These are phyloP conservation scores for Abrus precatorius DNA, from an alignment of 306 rosid genomes.

Conservation along the genomic window DNA sequence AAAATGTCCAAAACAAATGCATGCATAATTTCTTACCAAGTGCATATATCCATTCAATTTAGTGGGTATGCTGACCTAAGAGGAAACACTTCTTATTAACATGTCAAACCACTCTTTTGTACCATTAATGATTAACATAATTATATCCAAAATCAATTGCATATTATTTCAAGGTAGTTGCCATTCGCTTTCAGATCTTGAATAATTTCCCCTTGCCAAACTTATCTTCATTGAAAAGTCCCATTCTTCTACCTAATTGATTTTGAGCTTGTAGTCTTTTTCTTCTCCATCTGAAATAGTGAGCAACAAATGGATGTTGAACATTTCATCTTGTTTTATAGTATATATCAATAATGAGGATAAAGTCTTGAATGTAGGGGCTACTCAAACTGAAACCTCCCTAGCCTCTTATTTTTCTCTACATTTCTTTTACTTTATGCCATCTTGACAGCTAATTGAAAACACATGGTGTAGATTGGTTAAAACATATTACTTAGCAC, in stretches of 20 bases:
- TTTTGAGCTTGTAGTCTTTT: constrained; percentile 42
- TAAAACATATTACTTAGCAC: constrained; percentile 7
- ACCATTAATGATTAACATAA: constrained; percentile 46
- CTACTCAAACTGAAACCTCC: background rate
- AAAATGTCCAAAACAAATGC: constrained; percentile 40
- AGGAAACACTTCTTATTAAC: constrained; percentile 43
- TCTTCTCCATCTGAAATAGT: constrained; percentile 30
- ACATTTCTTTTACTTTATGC: background rate
- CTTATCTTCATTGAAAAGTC: constrained; percentile 41
- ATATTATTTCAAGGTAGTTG: constrained; percentile 48
- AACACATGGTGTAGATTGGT: constrained; percentile 17
- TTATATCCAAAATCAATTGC: constrained; percentile 42
- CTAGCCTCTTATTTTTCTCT: constrained; percentile 9
- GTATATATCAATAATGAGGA: background rate
- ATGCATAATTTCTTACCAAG: constrained; percentile 26
- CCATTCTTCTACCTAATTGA: constrained; percentile 49
- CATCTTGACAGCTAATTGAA: background rate
- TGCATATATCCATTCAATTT: constrained; percentile 36
- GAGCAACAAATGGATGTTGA: constrained; percentile 38
- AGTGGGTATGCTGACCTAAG: constrained; percentile 41
- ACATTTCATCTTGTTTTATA: constrained; percentile 38
- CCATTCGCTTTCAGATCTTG: constrained; percentile 43
- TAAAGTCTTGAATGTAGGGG: constrained; percentile 34
- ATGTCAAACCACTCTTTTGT: constrained; percentile 46
- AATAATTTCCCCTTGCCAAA: constrained; percentile 50